Evolutionary conservation across 805 yeast species (phyloP), one percentile per base, ranked within the genome.

Genomic region (Hanseniaspora valbyensis): DNA sequence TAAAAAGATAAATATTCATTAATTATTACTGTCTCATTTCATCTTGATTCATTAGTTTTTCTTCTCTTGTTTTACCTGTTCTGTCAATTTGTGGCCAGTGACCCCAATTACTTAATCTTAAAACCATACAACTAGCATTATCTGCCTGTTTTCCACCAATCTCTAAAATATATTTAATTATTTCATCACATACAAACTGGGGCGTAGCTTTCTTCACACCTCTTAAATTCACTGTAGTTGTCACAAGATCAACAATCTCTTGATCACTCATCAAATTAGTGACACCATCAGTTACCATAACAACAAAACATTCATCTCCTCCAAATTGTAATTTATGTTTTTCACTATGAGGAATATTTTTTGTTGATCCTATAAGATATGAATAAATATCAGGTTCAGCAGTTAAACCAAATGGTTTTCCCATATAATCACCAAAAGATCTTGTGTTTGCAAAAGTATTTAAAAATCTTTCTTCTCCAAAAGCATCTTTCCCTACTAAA

Each of bases 361-460:
- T 49, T 3, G 76, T 57, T 64, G 80, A 80, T 0, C 95, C 95
- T 25, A 88, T 72, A 10, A 83, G 61, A 55, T 70, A 76, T 51
- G 83, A 83, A 18, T 72, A 69, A 43, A 92, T 71, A 54, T 92
- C 96, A 0, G 98, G 98, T 66, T 92, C 97, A 13, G 96, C 86
- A 0, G 89, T 73, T 1, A 92, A 78, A 0, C 98, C 98, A 61
- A 78, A 76, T 33, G 81, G 72, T 64, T 92, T 92, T 49, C 80
- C 95, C 24, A 73, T 69, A 14, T 80, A 59, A 66, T 92, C 98
- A 37, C 98, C 98, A 72, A 92, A 92, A 1, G 96, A 74, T 56
- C 98, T 73, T 1, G 98, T 92, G 60, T 92, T 92, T 21, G 96
- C 95, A 61, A 80, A 81, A 55, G 79, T 75, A 33, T 83, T 76